Evolutionary conservation across 2,329 filamentous ascomycete genomes (phyloP).

Genomic region (Neonectria sp.): DNA sequence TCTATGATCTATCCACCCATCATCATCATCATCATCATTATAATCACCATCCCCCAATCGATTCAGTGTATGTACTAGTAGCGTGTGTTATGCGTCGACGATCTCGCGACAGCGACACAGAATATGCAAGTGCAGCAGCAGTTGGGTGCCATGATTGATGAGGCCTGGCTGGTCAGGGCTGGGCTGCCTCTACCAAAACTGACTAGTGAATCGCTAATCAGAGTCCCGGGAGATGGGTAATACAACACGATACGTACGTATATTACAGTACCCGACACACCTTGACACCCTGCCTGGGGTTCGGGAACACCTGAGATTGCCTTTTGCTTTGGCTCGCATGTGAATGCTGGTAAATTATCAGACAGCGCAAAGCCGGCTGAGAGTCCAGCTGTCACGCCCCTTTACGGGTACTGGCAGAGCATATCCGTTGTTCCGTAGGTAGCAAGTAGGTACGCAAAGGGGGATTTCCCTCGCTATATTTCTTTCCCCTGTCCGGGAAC

Average conservation of each 20-base stretch:
- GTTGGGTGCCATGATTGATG: not conserved
- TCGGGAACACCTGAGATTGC: conserved; percentile 3
- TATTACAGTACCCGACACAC: conserved; percentile 4
- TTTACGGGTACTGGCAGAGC: conserved; percentile 1
- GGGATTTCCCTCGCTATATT: not conserved
- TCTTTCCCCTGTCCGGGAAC: conserved; percentile 1
- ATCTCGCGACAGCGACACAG: not conserved
- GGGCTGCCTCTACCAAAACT: conserved; percentile 7
- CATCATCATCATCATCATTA: not conserved
- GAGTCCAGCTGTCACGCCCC: conserved; percentile 8
- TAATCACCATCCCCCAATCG: not conserved
- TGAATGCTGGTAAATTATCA: conserved; percentile 15
- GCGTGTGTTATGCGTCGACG: conserved; percentile 2
- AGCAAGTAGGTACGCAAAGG: not conserved
- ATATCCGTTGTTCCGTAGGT: not conserved
- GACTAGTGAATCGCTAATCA: conserved; percentile 23
- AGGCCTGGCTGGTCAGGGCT: not conserved
- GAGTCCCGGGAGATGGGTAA: conserved; percentile 14
- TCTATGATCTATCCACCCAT: not conserved
- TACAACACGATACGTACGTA: not conserved
- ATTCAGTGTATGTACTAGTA: not conserved
- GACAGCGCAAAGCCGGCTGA: not conserved
- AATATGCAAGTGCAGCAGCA: not conserved
- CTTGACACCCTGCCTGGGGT: not conserved
- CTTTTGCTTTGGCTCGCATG: conserved; percentile 13